Conservation (phyloP, 2,329 filamentous ascomycete species). For the Sporothrix sp. region DNA sequence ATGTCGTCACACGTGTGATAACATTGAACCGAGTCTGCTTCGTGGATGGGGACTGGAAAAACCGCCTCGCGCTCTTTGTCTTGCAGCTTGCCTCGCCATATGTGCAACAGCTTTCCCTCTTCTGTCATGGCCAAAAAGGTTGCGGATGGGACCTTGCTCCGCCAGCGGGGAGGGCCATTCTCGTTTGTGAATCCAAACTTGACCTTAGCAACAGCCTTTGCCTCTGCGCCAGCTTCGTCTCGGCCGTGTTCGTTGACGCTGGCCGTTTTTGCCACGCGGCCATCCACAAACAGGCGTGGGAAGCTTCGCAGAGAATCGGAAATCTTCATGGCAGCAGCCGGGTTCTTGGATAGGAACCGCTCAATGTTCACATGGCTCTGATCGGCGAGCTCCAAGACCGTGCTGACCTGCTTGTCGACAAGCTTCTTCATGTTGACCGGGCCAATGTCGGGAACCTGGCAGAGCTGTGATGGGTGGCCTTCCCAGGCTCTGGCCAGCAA, state of each 20-base stretch:
- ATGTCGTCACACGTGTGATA: constrained; percentile 80
- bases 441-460: constrained; percentile 73
- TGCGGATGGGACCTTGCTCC: constrained; percentile 53
- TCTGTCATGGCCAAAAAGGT: constrained; percentile 67
- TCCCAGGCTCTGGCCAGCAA: constrained; percentile 74
- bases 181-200: constrained; percentile 64
- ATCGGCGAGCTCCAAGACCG: constrained; percentile 57
- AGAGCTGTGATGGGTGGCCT: constrained; percentile 66
- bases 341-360: constrained; percentile 63
- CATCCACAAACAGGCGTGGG: constrained; percentile 43
- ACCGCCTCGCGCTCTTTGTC: constrained; percentile 47
- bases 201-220: constrained; percentile 34
- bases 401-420: constrained; percentile 57
- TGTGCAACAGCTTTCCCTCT: constrained; percentile 60
- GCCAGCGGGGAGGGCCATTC: constrained; percentile 50
- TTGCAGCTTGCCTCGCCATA: constrained; percentile 51
- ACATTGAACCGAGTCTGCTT: constrained; percentile 50
- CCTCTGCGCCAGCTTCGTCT: constrained; percentile 25
- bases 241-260: constrained; percentile 21
- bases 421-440: constrained; percentile 66
- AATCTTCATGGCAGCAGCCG: constrained; percentile 68
- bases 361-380: constrained; percentile 67
- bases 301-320: constrained; percentile 58
- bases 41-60: constrained; percentile 47
- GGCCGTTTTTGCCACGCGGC: constrained; percentile 16